Base-by-base conservation (phyloP, 2,329 filamentous ascomycete species). In the Stemphylium beticola region DNA sequence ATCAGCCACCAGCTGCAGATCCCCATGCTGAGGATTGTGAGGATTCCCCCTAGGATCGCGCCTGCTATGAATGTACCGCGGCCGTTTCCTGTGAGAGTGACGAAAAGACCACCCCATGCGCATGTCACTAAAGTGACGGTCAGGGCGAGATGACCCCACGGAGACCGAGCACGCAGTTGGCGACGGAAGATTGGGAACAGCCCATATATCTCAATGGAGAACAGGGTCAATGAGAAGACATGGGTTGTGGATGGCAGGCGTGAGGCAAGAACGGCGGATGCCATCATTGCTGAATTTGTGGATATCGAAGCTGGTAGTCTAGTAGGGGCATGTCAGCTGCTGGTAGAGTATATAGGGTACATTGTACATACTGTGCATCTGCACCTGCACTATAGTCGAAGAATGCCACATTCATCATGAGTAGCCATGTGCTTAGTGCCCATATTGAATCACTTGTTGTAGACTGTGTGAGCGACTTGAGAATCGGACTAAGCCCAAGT, bases 1-100 rank as follows among this genome's bases (percentile, higher is more conserved):
- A 99, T 98, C 60, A 99, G 78, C 93, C 95, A 98, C 93, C 93
- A 98, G 72, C 92, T 96, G 74, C 93, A 97, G 11, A 92, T 89
- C 1, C 93, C 95, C 86, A 97, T 96, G 2, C 87, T 87, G 49
- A 96, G 74, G 4, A 87, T 86, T 0, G 90, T 88, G 18, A 92
- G 80, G 9, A 93, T 68, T n/a, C 87, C 85, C 4, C 91, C 91
- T 5, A 96, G 79, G 1, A 93, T 74, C 61, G 91, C 87, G 11
- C 95, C 95, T 2, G 90, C 79, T 20, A 93, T 74, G 24, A 82
- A 82, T 50, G 85, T 80, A 46, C 79, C 75, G 82, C 84, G 79
- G 66, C 85, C 76, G 59, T 80, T 77, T 58, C 81, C 77, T 4
- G 77, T 81, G 45, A 87, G 70, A 0, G 81, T 84, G 47, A 86